Evolutionary conservation across 2,329 filamentous ascomycete genomes (phyloP).

Genomic region (Arthroderma sp.): DNA sequence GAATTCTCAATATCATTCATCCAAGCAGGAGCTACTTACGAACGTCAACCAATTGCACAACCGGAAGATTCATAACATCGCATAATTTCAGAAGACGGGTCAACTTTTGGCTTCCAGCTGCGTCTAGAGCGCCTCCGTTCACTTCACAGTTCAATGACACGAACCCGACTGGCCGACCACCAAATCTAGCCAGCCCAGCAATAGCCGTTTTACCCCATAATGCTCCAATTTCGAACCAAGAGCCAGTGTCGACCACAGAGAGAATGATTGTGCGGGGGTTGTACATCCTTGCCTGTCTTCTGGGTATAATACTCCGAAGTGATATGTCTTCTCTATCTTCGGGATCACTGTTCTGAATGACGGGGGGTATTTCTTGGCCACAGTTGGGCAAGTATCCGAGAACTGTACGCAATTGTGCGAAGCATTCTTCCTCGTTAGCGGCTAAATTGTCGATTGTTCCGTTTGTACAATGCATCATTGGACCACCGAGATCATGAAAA

Average conservation of each 20-base stretch:
- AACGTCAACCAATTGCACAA: slow-evolving; percentile 51
- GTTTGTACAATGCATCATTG: slow-evolving; percentile 49
- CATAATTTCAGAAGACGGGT: slow-evolving; percentile 48
- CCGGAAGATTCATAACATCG: slow-evolving; percentile 52
- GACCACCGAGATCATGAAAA: slow-evolving; percentile 47
- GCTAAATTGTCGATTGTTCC: slow-evolving; percentile 55
- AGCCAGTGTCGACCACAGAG: slow-evolving; percentile 41
- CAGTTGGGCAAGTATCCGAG: slow-evolving; percentile 46
- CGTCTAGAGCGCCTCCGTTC: slow-evolving; percentile 48
- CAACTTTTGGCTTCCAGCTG: slow-evolving; percentile 48
- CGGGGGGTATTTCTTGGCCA: slow-evolving; percentile 42
- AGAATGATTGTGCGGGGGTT: slow-evolving; percentile 45
- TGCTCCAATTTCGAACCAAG: slow-evolving; percentile 52
- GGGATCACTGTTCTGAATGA: slow-evolving; percentile 35
- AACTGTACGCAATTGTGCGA: slow-evolving; percentile 46
- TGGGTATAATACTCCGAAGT: slow-evolving; percentile 44
- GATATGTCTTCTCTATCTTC: slow-evolving; percentile 35
- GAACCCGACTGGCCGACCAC: slow-evolving; percentile 45
- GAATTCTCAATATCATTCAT: neutral
- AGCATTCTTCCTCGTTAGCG: slow-evolving; percentile 46
- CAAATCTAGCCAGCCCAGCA: slow-evolving; percentile 45
- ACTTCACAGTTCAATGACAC: slow-evolving; percentile 49
- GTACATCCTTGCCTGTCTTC: slow-evolving; percentile 47
- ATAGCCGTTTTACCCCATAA: slow-evolving; percentile 52
- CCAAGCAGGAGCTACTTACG: slow-evolving; percentile 23